phyloP scores from a whole-genome alignment of 202 grass and related monocot genomes.

The Panicum hallii region DNA sequence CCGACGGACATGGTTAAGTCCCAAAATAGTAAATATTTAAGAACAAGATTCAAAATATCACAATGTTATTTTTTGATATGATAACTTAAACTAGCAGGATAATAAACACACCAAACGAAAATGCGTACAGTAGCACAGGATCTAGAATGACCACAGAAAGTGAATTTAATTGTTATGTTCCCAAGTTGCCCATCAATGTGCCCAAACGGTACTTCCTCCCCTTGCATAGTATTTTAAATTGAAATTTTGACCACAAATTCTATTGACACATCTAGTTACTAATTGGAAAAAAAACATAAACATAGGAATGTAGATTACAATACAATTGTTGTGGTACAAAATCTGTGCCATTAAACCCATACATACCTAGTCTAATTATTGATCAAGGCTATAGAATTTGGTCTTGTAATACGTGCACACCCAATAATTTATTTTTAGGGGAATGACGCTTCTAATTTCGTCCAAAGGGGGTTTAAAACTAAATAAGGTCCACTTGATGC shows the following conservation, averaged over 20 bases:
- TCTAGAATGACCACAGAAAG: constrained; percentile 6
- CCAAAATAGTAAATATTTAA: constrained; percentile 1
- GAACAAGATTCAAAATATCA: background rate
- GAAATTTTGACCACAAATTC: constrained; percentile 17
- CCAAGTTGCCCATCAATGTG: background rate
- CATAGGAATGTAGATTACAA: background rate
- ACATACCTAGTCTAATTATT: constrained; percentile 4
- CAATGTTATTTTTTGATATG: constrained; percentile 24
- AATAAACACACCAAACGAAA: constrained; percentile 19
- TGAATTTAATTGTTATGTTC: background rate
- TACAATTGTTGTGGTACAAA: background rate
- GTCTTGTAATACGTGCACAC: background rate
- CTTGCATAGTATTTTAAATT: background rate
- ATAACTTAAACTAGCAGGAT: constrained; percentile 34
- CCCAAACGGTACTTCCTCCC: background rate
- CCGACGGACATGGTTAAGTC: constrained; percentile 30
- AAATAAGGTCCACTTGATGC: constrained; percentile 10
- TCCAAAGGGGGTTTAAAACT: background rate
- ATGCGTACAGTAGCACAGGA: background rate
- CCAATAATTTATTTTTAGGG: background rate
- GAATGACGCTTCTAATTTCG: background rate
- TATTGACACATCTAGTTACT: background rate
- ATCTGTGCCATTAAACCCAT: background rate
- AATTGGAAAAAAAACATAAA: background rate
- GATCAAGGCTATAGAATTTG: background rate